Percentiles rank a stretch among this genome's conserved stretches.
Conservation (phyloP, 2,329 filamentous ascomycete genomes). For the Fusarium xyrophilum region DNA sequence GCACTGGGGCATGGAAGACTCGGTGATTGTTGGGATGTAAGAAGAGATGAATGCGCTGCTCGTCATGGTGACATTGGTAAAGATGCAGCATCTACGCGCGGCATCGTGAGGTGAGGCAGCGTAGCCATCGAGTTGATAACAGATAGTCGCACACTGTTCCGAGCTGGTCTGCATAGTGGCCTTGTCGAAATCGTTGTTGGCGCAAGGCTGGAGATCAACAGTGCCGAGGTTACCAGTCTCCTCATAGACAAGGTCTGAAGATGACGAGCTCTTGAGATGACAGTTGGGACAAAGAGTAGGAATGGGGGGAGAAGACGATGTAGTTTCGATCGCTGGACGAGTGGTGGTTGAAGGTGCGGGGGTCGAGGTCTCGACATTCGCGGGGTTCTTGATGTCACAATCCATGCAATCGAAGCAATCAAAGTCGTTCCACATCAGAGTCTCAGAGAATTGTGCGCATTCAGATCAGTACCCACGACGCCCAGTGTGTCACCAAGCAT, state of each 20-base stretch:
- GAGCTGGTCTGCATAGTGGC: conserved; percentile 1
- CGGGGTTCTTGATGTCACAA: neutral
- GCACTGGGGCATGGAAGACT: conserved; percentile 8
- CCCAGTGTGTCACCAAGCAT: neutral
- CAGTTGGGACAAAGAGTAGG: neutral
- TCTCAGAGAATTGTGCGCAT: neutral
- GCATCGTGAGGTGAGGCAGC: neutral
- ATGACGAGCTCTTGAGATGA: neutral
- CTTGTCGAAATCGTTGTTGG: conserved; percentile 2
- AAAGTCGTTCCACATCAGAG: conserved; percentile 10
- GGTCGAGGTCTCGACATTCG: neutral
- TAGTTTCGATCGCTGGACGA: fast-evolving
- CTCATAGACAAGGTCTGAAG: neutral
- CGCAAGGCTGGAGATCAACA: neutral
- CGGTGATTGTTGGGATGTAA: neutral
- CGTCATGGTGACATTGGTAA: neutral
- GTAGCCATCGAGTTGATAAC: neutral
- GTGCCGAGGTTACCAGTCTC: neutral
- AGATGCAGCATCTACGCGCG: neutral
- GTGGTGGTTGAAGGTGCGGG: neutral
- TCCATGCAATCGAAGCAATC: conserved; percentile 15
- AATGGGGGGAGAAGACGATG: neutral
- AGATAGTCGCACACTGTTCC: conserved; percentile 1
- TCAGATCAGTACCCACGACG: neutral
- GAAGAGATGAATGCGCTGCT: neutral